A percentile compares a stretch with the other conserved stretches of the same genome.
Evolutionary conservation across 768 basidiomycete genomes (phyloP).

Genomic region (Hygrocybe punicea): DNA sequence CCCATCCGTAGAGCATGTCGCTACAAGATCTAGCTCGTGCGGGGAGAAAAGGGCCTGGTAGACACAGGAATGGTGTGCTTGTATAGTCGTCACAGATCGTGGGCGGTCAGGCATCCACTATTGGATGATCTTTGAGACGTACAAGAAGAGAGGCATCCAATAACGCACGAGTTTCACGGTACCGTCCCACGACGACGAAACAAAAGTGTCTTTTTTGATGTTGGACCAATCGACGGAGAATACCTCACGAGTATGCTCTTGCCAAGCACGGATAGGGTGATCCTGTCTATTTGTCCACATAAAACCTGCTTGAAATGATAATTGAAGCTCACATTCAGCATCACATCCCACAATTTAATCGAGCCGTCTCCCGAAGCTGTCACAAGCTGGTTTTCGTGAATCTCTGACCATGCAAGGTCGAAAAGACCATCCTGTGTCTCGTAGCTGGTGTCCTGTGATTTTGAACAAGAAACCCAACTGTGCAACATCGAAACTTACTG

Average conservation of each 20-base stretch:
- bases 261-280: slow-evolving; percentile 86
- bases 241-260: slow-evolving; percentile 90
- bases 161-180: slow-evolving; percentile 75
- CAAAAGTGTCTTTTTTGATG: slow-evolving; percentile 81
- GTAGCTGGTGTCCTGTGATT: slow-evolving; percentile 49
- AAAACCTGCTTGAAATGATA: background rate
- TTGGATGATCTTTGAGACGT: slow-evolving; percentile 4
- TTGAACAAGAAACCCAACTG: no score
- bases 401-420: slow-evolving; percentile 92
- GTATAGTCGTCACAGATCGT: slow-evolving; percentile 74
- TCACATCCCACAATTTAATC: slow-evolving; percentile 85
- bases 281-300: slow-evolving; percentile 48
- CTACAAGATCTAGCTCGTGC: slow-evolving; percentile 76
- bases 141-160: background rate
- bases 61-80: slow-evolving; percentile 80
- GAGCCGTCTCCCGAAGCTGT: slow-evolving; percentile 89
- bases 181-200: slow-evolving; percentile 90
- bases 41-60: slow-evolving; percentile 93
- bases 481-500: slow-evolving; percentile 45
- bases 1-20: slow-evolving; percentile 85
- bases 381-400: slow-evolving; percentile 90
- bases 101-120: slow-evolving; percentile 88
- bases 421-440: slow-evolving; percentile 88
- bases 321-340: slow-evolving; percentile 61
- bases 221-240: slow-evolving; percentile 97